These are phyloP conservation scores for Ilyonectria destructans DNA, from an alignment of 2,329 filamentous ascomycete genomes.

Conservation along the genomic window DNA sequence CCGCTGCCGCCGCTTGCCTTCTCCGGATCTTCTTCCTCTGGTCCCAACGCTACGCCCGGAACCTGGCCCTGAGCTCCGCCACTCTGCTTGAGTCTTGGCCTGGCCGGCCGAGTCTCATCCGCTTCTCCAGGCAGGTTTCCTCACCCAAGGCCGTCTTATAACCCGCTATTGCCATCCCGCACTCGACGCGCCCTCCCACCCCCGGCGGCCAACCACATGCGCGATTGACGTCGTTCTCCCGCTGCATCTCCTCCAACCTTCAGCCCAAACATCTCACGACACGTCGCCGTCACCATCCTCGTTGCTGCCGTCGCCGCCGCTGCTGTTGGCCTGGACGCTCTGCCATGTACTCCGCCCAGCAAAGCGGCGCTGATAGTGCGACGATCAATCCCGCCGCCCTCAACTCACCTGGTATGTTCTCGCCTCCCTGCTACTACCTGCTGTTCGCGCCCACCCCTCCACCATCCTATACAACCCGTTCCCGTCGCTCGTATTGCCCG, in stretches of 20 bases:
- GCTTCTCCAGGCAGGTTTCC: slow-evolving; percentile 42
- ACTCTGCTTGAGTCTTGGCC: slow-evolving; percentile 37
- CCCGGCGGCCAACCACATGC: slow-evolving; percentile 67
- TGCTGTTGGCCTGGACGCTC: slow-evolving; percentile 48
- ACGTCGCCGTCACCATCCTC: slow-evolving; percentile 68
- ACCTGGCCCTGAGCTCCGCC: slow-evolving; percentile 18
- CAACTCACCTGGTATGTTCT: slow-evolving; percentile 80
- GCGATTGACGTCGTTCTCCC: slow-evolving; percentile 63
- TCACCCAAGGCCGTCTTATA: slow-evolving; percentile 43
- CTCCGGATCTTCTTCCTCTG: slow-evolving; percentile 25
- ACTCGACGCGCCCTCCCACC: slow-evolving; percentile 43
- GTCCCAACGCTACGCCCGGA: slow-evolving; percentile 17
- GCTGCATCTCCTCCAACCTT: slow-evolving; percentile 59
- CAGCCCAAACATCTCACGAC: slow-evolving; percentile 74
- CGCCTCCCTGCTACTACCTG: slow-evolving; percentile 36
- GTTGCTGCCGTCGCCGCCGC: slow-evolving; percentile 42
- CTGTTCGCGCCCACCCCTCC: slow-evolving; percentile 37
- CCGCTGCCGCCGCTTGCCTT: slow-evolving; percentile 21
- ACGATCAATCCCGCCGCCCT: slow-evolving; percentile 93
- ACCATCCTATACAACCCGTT: slow-evolving; percentile 30
- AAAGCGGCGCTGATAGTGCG: slow-evolving; percentile 85
- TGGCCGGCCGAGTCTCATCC: slow-evolving; percentile 43
- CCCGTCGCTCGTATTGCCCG: slow-evolving; percentile 21
- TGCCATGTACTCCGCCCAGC: slow-evolving; percentile 61
- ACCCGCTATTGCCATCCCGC: slow-evolving; percentile 45